A percentile compares a stretch with the other conserved stretches of the same genome.
These are phyloP conservation scores for Populus euphratica DNA, from an alignment of 345 rosid species.

Conservation along the genomic window DNA sequence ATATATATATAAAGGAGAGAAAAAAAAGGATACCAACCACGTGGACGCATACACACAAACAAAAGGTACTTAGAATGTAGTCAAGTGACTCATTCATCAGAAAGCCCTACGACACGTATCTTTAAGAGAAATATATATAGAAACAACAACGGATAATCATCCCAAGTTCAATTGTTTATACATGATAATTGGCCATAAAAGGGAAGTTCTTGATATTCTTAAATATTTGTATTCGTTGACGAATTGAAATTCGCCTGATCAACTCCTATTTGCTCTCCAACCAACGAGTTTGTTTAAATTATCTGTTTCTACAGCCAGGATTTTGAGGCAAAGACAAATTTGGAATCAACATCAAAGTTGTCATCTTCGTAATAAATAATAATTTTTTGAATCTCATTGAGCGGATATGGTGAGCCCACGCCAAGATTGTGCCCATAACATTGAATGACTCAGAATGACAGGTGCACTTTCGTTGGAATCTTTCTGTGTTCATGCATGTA, in stretches of 20 bases:
- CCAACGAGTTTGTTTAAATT: not conserved
- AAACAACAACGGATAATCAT: not conserved
- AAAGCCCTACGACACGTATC: not conserved
- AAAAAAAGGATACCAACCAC: not conserved
- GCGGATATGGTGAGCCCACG: conserved; percentile 21
- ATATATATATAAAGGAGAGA: too few species aligned
- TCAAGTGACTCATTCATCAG: not conserved
- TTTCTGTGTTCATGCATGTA: not conserved
- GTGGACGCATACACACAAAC: not conserved
- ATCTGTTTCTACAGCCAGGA: not conserved
- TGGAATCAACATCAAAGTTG: not conserved
- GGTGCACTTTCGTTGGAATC: not conserved
- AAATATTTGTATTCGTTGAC: too few species aligned
- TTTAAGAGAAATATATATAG: not conserved
- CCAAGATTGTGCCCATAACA: conserved; percentile 4
- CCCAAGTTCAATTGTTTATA: not conserved
- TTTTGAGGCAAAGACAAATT: conserved; percentile 6
- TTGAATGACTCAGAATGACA: not conserved
- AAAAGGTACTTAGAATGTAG: not conserved
- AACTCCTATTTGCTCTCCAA: not conserved
- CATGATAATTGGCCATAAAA: not conserved
- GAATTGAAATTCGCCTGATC: not conserved
- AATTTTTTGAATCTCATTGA: not conserved
- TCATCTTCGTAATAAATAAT: conserved; percentile 5
- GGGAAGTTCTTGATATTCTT: not conserved